Evolutionary conservation across 164 flowering plant genomes (phyloP).

Genomic region (Buxus sempervirens): DNA sequence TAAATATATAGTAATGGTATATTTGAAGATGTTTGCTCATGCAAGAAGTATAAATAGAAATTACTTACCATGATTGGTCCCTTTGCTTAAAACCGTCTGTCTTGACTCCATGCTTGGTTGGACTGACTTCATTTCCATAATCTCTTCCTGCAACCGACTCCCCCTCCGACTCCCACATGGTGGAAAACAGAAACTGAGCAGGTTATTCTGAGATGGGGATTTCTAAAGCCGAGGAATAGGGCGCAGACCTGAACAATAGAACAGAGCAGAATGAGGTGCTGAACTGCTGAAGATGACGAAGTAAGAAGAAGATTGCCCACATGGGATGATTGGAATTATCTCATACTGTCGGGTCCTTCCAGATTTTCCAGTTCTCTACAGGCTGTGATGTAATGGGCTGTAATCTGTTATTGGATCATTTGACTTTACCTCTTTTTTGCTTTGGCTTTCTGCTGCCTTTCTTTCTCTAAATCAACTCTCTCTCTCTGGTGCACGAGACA

Average conservation of each 20-base stretch:
- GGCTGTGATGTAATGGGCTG: slow-evolving; percentile 71
- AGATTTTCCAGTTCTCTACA: slow-evolving; percentile 33
- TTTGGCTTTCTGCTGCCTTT: not conserved
- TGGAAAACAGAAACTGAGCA: slow-evolving; percentile 14
- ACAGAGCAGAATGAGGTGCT: not conserved
- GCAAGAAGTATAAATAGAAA: too few relatives aligned
- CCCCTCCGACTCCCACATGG: slow-evolving; percentile 89
- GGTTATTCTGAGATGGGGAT: slow-evolving; percentile 2
- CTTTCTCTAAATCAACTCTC: not conserved
- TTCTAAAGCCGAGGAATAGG: not conserved
- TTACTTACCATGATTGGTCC: slow-evolving; percentile 72
- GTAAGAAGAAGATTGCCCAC: slow-evolving; percentile 35
- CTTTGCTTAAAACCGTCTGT: slow-evolving; percentile 84
- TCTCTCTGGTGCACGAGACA: not conserved
- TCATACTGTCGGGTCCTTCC: slow-evolving; percentile 36
- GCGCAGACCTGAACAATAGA: slow-evolving; percentile 2
- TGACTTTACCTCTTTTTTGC: slow-evolving; percentile 4
- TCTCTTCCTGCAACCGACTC: slow-evolving; percentile 59
- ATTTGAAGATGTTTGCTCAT: too few relatives aligned
- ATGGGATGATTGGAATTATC: slow-evolving; percentile 58
- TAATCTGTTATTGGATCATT: slow-evolving; percentile 8
- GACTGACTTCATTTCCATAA: slow-evolving; percentile 53
- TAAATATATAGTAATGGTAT: too few relatives aligned
- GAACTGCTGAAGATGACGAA: not conserved
- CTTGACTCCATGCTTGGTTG: slow-evolving; percentile 63